Conservation (phyloP, 2,329 filamentous ascomycete genomes). For the Xylariaceae sp. region DNA sequence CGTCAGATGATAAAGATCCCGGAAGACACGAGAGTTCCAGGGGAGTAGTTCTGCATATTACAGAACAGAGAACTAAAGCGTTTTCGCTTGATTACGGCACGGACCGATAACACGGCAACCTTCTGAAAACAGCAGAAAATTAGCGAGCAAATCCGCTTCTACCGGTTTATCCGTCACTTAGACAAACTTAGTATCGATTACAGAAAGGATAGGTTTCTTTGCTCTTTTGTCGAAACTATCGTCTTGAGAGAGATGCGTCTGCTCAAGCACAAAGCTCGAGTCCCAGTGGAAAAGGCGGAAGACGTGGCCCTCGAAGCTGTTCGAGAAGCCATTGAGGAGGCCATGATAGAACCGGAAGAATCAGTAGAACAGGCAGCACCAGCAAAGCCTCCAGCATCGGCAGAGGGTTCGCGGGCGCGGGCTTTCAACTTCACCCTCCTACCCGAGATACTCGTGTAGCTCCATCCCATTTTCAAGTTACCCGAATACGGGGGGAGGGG, state of each 20-base stretch:
- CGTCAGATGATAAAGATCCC: constrained; percentile 83
- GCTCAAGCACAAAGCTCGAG: constrained; percentile 78
- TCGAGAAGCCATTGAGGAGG: too few relatives aligned
- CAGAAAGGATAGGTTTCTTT: constrained; percentile 68
- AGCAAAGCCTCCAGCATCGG: too few relatives aligned
- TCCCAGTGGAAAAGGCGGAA: constrained; percentile 60
- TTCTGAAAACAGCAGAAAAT: constrained; percentile 67
- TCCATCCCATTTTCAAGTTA: too few relatives aligned
- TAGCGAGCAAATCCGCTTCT: constrained; percentile 62
- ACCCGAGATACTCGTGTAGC: too few relatives aligned
- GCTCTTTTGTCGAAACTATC: constrained; percentile 69
- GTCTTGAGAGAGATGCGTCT: constrained; percentile 72
- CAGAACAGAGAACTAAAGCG: constrained; percentile 65
- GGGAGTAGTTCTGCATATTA: constrained; percentile 62
- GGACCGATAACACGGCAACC: constrained; percentile 61
- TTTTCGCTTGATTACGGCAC: constrained; percentile 62
- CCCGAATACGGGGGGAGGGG: too few relatives aligned
- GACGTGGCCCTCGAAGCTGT: too few relatives aligned
- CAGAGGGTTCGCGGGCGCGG: too few relatives aligned
- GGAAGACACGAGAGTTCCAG: constrained; percentile 70
- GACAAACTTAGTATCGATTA: constrained; percentile 65
- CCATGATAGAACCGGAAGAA: too few relatives aligned
- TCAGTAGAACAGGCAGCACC: too few relatives aligned
- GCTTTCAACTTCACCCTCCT: too few relatives aligned
- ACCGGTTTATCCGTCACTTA: constrained; percentile 64